Evolutionary conservation across 139 green algal genomes (phyloP).

Genomic region (Mesotaenium endlicherianum): DNA sequence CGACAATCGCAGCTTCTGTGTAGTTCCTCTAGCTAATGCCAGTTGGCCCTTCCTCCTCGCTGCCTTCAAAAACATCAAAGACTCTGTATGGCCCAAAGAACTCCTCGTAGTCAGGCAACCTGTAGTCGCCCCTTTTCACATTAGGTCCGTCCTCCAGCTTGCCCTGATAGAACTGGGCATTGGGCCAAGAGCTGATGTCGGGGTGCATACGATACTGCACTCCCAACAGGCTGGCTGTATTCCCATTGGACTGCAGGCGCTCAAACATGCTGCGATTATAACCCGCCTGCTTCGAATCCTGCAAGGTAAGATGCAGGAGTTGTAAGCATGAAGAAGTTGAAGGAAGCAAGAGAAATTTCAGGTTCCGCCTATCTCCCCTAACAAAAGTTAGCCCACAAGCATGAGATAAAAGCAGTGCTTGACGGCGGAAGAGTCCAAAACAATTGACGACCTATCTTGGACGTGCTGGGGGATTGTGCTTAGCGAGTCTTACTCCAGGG

Average conservation of each 20-base stretch:
- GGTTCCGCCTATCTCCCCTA: no score
- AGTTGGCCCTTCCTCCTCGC: not conserved
- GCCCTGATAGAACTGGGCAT: slow-evolving; percentile 21
- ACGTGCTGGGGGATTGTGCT: no score
- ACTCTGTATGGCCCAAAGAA: slow-evolving; percentile 7
- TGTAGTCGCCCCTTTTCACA: not conserved
- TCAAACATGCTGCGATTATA: slow-evolving; percentile 47
- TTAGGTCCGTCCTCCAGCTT: slow-evolving; percentile 11
- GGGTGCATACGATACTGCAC: slow-evolving; percentile 87
- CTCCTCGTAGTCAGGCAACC: not conserved
- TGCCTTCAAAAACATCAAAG: not conserved
- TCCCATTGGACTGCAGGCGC: slow-evolving; percentile 64
- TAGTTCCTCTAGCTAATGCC: not conserved
- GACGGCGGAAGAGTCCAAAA: no score
- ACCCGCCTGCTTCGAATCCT: no score
- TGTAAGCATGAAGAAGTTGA: no score
- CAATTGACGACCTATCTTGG: no score
- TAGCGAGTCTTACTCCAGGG: no score
- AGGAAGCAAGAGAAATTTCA: no score
- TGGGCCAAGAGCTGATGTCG: slow-evolving; percentile 69
- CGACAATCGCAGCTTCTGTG: not conserved
- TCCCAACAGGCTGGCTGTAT: slow-evolving; percentile 60
- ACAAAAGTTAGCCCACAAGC: no score
- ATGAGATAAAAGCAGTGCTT: no score
- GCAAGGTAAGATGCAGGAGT: no score